These are phyloP conservation scores for Geranium incanum DNA, from an alignment of 441 rosid species.

Conservation along the genomic window DNA sequence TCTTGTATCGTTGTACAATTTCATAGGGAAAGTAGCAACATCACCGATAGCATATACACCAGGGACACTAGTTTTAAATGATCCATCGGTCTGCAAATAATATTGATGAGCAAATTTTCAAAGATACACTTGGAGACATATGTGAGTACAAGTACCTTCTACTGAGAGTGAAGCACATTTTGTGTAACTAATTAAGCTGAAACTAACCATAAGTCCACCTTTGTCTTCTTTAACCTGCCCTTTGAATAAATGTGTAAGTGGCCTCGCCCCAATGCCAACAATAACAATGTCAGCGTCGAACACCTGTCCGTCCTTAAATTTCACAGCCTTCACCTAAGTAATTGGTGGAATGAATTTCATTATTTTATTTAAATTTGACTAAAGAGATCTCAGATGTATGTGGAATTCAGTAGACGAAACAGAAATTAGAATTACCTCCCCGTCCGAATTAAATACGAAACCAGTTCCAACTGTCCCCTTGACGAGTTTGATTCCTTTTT, in stretches of 20 bases:
- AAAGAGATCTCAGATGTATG: too few species aligned
- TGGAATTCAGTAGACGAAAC: too few species aligned
- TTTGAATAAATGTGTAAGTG: constrained; percentile 62
- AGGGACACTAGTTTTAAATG: constrained; percentile 69
- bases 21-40: constrained; percentile 83
- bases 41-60: constrained; percentile 94
- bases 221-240: constrained; percentile 87
- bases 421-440: constrained; percentile 48
- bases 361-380: too few species aligned
- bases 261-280: constrained; percentile 94
- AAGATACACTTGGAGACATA: too few species aligned
- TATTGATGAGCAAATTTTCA: too few species aligned
- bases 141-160: too few species aligned
- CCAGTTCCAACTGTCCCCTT: constrained; percentile 96
- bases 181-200: background rate
- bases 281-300: constrained; percentile 90
- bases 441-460: constrained; percentile 62
- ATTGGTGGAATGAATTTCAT: too few species aligned
- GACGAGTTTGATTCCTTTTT: constrained; percentile 70
- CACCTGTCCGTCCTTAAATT: constrained; percentile 82
- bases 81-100: constrained; percentile 64
- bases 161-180: too few species aligned
- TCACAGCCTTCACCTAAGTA: constrained; percentile 81
- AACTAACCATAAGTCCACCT: constrained; percentile 85
- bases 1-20: constrained; percentile 67